These are phyloP conservation scores for Paraphysoderma sedebokerense DNA, from an alignment of 371 early-diverging fungal genomes.

Conservation along the genomic window DNA sequence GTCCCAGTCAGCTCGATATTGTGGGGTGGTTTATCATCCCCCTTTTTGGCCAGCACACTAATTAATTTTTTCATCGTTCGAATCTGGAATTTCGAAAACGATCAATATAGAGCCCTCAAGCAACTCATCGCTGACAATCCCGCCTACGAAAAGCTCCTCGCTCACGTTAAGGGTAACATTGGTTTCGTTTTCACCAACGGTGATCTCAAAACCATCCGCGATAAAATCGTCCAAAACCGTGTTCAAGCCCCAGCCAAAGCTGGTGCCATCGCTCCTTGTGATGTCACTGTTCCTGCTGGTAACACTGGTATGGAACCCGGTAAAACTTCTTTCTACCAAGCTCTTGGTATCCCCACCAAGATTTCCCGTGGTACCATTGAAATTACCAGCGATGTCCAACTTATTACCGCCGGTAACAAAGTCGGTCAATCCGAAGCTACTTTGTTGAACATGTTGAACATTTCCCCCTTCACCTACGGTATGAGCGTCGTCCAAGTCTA, in stretches of 20 bases:
- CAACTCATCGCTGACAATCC: slow-evolving; percentile 61
- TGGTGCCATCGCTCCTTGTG: slow-evolving; percentile 91
- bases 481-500: slow-evolving; percentile 86
- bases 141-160: slow-evolving; percentile 69
- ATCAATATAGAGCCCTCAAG: slow-evolving; percentile 60
- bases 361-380: slow-evolving; percentile 99
- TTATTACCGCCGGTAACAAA: slow-evolving; percentile 78
- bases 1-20: too few relatives aligned
- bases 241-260: slow-evolving; percentile 98
- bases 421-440: slow-evolving; percentile 99
- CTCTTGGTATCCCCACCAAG: slow-evolving; percentile 99
- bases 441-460: slow-evolving; percentile 97
- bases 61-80: too few relatives aligned
- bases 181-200: slow-evolving; percentile 99
- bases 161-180: slow-evolving; percentile 87
- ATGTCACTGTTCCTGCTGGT: slow-evolving; percentile 92
- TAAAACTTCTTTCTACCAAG: slow-evolving; percentile 99
- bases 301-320: slow-evolving; percentile 99
- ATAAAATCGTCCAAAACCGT: slow-evolving; percentile 80
- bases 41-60: too few relatives aligned
- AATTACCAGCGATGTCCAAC: slow-evolving; percentile 90
- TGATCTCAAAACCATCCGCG: slow-evolving; percentile 89
- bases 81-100: too few relatives aligned
- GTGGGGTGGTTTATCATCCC: too few relatives aligned
- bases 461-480: slow-evolving; percentile 99